Percentiles rank a stretch among this genome's conserved stretches.
These are phyloP conservation scores for Bocquillonia castaneifolia DNA, from an alignment of 441 rosid genomes.

Conservation along the genomic window DNA sequence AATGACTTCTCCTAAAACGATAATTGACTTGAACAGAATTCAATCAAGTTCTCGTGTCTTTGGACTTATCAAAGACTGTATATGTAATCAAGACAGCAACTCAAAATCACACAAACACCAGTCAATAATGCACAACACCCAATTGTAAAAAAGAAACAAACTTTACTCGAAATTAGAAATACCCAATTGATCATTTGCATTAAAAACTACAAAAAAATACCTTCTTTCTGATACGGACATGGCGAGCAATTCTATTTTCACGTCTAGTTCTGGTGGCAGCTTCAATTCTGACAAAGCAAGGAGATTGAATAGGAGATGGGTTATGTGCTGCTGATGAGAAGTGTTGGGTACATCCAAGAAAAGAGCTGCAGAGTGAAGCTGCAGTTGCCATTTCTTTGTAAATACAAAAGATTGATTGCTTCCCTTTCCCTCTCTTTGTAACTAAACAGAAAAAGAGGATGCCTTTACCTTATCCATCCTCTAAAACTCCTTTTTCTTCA, in stretches of 20 bases:
- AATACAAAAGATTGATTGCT: background rate
- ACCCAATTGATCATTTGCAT: background rate
- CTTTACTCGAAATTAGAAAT: background rate
- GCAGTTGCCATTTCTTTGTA: constrained; percentile 14
- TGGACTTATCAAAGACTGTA: too few relatives aligned
- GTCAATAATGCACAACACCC: background rate
- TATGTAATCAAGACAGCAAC: too few relatives aligned
- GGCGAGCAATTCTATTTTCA: constrained; percentile 77
- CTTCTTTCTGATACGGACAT: constrained; percentile 83
- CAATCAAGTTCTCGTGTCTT: too few relatives aligned
- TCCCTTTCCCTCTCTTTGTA: background rate
- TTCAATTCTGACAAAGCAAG: constrained; percentile 34
- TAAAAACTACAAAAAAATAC: constrained; percentile 23
- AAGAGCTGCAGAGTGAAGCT: constrained; percentile 20
- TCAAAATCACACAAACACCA: too few relatives aligned
- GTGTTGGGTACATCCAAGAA: constrained; percentile 16
- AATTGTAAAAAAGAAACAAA: background rate
- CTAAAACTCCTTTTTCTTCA: background rate
- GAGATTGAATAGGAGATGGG: constrained; percentile 17
- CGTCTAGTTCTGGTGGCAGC: constrained; percentile 59
- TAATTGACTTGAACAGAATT: too few relatives aligned
- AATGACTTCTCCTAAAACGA: too few relatives aligned
- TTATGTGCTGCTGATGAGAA: constrained; percentile 11
- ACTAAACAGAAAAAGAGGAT: too few relatives aligned
- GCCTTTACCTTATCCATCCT: constrained; percentile 16